These are phyloP conservation scores for Coccomyxa subellipsoidea DNA, from an alignment of 163 green algal species.

Conservation along the genomic window DNA sequence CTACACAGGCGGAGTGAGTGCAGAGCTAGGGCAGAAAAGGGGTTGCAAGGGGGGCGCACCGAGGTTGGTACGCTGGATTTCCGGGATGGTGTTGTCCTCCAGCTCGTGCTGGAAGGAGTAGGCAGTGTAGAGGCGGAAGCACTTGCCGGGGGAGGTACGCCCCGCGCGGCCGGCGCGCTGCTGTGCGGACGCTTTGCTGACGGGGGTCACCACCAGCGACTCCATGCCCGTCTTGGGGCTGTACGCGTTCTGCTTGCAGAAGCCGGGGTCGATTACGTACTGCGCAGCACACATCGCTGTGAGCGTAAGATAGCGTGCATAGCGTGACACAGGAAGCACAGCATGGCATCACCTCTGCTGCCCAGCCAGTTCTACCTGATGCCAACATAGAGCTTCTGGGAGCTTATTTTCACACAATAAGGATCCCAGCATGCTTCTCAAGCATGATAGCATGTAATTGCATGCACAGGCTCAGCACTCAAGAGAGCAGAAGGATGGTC, in stretches of 20 bases:
- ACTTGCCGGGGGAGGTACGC: constrained; percentile 77
- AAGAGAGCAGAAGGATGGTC: too few species aligned
- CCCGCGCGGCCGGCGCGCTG: constrained; percentile 77
- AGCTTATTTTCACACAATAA: too few species aligned
- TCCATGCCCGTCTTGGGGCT: constrained; percentile 94
- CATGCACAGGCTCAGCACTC: too few species aligned
- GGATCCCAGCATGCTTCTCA: too few species aligned
- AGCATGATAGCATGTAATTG: too few species aligned
- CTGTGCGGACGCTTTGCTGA: constrained; percentile 81
- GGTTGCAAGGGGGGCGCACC: constrained; percentile 31
- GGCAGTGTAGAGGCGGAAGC: constrained; percentile 94
- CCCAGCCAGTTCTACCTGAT: too few species aligned
- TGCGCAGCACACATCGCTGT: constrained; percentile 16
- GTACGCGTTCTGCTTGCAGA: constrained; percentile 93
- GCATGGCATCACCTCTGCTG: too few species aligned
- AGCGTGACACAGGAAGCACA: too few species aligned
- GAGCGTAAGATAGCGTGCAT: too few species aligned
- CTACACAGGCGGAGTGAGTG: too few species aligned
- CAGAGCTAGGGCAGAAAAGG: too few species aligned
- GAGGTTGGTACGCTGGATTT: constrained; percentile 97
- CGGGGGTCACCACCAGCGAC: constrained; percentile 84
- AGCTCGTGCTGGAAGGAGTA: constrained; percentile 93
- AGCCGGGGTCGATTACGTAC: constrained; percentile 85
- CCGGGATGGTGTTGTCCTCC: constrained; percentile 92
- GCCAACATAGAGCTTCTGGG: too few species aligned